phyloP scores from a whole-genome alignment of 192 early-diverging fungal species.

The Coemansia sp. region DNA sequence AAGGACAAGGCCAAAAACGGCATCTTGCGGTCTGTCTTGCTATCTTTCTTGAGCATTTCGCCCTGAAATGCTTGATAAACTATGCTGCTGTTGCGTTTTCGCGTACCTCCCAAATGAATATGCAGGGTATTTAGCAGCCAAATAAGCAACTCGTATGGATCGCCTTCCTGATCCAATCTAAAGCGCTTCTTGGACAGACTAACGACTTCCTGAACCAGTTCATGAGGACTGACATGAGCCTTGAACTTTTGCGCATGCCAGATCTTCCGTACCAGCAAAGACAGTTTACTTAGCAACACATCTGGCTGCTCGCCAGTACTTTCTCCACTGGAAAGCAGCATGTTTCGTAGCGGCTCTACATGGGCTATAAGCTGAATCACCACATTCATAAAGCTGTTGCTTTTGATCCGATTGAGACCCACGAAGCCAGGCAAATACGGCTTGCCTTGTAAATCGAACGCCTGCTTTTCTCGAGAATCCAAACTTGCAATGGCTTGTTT shows the following conservation, averaged over 20 bases:
- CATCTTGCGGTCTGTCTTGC: conserved; percentile 12
- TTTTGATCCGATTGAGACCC: conserved; percentile 92
- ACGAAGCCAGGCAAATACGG: conserved; percentile 87
- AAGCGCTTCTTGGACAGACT: conserved; percentile 79
- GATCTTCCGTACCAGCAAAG: conserved; percentile 82
- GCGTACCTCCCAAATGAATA: conserved; percentile 75
- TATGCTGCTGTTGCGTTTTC: conserved; percentile 70
- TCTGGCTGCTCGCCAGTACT: conserved; percentile 19
- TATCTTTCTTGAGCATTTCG: conserved; percentile 55
- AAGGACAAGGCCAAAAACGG: conserved; percentile 87
- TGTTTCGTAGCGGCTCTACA: conserved; percentile 79
- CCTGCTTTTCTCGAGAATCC: conserved; percentile 55
- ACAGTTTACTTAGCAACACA: conserved; percentile 67
- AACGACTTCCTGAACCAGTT: conserved; percentile 88
- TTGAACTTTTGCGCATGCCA: conserved; percentile 93
- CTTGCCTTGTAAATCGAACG: conserved; percentile 83
- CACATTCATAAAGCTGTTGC: conserved; percentile 92
- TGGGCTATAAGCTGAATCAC: conserved; percentile 86
- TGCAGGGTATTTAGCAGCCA: conserved; percentile 95
- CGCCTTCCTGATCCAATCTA: conserved; percentile 72
- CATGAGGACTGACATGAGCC: conserved; percentile 93
- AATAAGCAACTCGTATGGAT: conserved; percentile 82
- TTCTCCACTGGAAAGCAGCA: conserved; percentile 55
- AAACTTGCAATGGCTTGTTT: conserved; percentile 62
- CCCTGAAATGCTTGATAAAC: conserved; percentile 87